Conservation (phyloP, 2,329 filamentous ascomycete genomes). For the Xylaria sp. region DNA sequence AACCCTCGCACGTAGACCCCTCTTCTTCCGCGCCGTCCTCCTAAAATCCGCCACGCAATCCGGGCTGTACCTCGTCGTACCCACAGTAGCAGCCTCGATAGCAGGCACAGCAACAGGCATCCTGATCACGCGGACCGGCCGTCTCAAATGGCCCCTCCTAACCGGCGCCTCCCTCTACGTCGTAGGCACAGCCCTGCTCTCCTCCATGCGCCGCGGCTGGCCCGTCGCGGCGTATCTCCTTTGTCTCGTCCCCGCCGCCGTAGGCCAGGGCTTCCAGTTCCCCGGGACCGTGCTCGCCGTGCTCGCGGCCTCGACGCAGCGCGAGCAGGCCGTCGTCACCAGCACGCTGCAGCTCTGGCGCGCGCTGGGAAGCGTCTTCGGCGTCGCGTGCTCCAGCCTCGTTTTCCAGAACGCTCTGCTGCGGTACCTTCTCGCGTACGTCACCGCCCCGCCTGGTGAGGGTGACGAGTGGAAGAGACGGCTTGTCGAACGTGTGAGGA, state of each 20-base stretch:
- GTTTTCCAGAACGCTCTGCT: slow-evolving; percentile 78
- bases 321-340: slow-evolving; percentile 75
- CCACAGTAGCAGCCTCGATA: slow-evolving; percentile 66
- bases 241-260: slow-evolving; percentile 65
- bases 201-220: slow-evolving; percentile 62
- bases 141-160: slow-evolving; percentile 69
- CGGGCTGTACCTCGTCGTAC: slow-evolving; percentile 76
- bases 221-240: slow-evolving; percentile 65
- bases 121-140: slow-evolving; percentile 68
- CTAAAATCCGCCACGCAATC: slow-evolving; percentile 75
- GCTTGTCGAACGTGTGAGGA: slow-evolving; percentile 63
- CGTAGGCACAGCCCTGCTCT: slow-evolving; percentile 62
- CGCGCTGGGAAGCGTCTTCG: slow-evolving; percentile 76
- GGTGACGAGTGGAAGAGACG: slow-evolving; percentile 65
- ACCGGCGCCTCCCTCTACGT: slow-evolving; percentile 62
- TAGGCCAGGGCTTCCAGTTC: slow-evolving; percentile 73
- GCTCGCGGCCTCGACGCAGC: slow-evolving; percentile 67
- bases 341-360: slow-evolving; percentile 78
- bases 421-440: slow-evolving; percentile 66
- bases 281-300: slow-evolving; percentile 72
- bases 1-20: slow-evolving; percentile 59
- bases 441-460: slow-evolving; percentile 52
- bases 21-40: slow-evolving; percentile 82
- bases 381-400: slow-evolving; percentile 76
- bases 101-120: slow-evolving; percentile 70